Evolutionary conservation across 805 yeast genomes (phyloP), one percentile per base, ranked within the genome.

Genomic region (Cyberlindnera americana): DNA sequence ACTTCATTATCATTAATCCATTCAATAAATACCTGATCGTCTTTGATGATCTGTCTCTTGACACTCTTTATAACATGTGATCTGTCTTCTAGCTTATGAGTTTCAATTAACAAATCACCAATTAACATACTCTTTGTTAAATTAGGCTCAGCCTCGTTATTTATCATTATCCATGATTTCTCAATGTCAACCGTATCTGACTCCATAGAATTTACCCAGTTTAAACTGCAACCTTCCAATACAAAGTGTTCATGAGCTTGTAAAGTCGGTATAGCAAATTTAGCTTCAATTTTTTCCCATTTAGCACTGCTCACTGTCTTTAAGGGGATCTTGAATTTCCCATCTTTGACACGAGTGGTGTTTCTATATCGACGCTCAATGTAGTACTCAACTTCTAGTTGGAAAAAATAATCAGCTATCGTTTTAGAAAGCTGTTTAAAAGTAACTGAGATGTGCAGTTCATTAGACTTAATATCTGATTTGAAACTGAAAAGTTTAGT

Each of bases 291-390:
- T 1, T 39, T 28, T 29, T 42, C 44, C 61, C 61, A 58, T 6
- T 32, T 33, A 3, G 42, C 34, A 4, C 54, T 46, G 10, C 6
- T 21, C 23, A 21, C n/a, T 2, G 56, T 7, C 4, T 19, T 35
- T n/a, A 67, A 42, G 4, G 69, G 69, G 3, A 66, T 33, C 2
- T 42, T 50, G 26, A 65, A 48, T 3, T 37, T 43, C 0, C 72
- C 71, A 2, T 56, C 60, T 36, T 60, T 49, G 3, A 57, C 55
- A 31, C 46, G 60, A 3, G 56, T 52, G 6, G 49, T 44, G 3
- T 56, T 46, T 45, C 61, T 48, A 30, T 48, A 55, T 19, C 69
- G 52, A 25, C 65, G 53, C 36, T 65, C 66, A 24, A 67, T 50
- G 25, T 49, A 50, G 37, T 65, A 69, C 5, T 47, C 52, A 3